Evolutionary conservation across 2,329 filamentous ascomycete species (phyloP), one percentile per base, ranked within the genome.

Genomic region (Diaporthe velutina): DNA sequence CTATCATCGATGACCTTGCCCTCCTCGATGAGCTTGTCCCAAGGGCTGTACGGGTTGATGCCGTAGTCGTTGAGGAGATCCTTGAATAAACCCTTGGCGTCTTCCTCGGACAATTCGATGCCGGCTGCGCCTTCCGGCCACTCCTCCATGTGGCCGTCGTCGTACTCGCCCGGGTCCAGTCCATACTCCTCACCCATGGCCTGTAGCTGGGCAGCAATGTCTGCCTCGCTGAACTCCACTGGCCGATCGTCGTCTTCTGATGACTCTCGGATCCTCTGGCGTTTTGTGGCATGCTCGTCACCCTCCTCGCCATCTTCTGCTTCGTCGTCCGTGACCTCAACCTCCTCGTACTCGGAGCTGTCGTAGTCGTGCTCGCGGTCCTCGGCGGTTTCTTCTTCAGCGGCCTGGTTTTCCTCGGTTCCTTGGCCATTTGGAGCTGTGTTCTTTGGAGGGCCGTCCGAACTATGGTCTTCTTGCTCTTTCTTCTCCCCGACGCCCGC

Each of bases 201-300:
- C 71, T 94, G 94, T 17, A 99, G 88, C 81, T 99, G 97, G 81
- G 93, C 96, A 48, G 95, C 96, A 79, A 99, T 97, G 80, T 99
- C 97, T 71, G 96, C 96, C 82, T 98, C 97, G 73, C 94, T 94
- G 80, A 98, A 98, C 79, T 98, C 96, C 10, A 97, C 85, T 0
- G 90, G 88, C 1, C 83, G 84, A 1, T 75, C 74, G 17, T 88
- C 84, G 17, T 85, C 79, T 12, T 84, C 84, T 13, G 78, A 74
- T 19, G 77, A 79, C 13, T 87, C 85, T 67, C 86, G 85, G 19
- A 84, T 86, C 75, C 83, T 85, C 76, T 86, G 88, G 55, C 87
- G 86, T 76, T 90, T 90, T 48, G 86, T 80, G 75, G 85, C 79
- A 79, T 85, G 80, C 82, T 88, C 80, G 81, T 85, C 73, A 83